A percentile compares a stretch with the other conserved stretches of the same genome.
phyloP scores from a whole-genome alignment of 306 rosid genomes.

The Dryas alaskensis region DNA sequence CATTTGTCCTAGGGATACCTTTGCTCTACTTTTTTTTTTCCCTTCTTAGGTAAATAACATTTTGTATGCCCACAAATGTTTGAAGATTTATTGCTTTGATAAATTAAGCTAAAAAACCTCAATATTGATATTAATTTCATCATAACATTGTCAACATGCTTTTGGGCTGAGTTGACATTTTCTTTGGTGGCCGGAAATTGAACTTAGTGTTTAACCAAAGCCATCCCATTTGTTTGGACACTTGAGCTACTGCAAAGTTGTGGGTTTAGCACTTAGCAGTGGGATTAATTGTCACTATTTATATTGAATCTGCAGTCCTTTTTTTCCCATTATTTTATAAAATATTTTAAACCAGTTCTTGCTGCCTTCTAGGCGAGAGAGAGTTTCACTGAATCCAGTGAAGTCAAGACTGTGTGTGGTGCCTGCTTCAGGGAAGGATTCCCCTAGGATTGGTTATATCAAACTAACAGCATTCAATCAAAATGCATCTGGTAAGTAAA shows the following conservation, averaged over 20 bases:
- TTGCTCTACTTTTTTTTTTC: background rate
- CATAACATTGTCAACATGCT: background rate
- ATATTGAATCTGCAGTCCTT: background rate
- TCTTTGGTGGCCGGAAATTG: background rate
- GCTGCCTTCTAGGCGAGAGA: conserved; percentile 75
- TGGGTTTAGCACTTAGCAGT: background rate
- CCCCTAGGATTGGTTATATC: conserved; percentile 81
- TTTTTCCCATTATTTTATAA: background rate
- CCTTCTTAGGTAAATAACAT: background rate
- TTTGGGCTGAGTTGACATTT: background rate
- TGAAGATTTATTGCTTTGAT: conserved; percentile 1
- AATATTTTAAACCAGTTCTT: background rate
- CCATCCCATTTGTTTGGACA: background rate
- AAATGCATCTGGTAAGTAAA: conserved; percentile 75
- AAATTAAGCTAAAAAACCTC: too few species aligned
- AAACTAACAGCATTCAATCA: conserved; percentile 83
- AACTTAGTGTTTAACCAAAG: background rate
- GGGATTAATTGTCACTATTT: background rate
- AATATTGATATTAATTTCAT: background rate
- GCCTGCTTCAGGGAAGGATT: conserved; percentile 61
- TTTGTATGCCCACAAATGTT: background rate
- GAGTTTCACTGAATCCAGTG: conserved; percentile 83
- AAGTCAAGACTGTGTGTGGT: conserved; percentile 77
- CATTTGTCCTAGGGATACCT: background rate
- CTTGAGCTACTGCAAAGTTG: background rate